Base-by-base conservation (phyloP, 306 rosid genomes). In the Trichosanthes truncata region DNA sequence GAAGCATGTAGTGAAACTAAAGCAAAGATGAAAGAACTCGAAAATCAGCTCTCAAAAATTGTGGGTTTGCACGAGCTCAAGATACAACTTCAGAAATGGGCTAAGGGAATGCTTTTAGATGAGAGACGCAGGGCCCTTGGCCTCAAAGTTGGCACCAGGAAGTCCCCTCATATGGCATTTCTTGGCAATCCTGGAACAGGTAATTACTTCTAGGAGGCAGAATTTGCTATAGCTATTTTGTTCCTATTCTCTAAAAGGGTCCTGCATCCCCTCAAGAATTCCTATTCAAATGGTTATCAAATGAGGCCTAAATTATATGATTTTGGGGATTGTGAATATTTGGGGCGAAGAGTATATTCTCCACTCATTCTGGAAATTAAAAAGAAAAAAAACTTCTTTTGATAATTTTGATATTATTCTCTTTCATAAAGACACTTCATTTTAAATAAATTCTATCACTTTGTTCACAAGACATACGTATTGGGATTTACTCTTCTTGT, bases 131-230 rank as follows among this genome's bases (percentile, higher is more conserved):
- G 93, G 86, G 92, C 98, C 20, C 92, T 93, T 80, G 98, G 98
- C 77, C 89, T 96, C 41, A 92, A 83, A 82, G 94, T 96, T 78
- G 99, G 99, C 76, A 65, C 85, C 18, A 89, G 98, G 84, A 93
- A 90, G 85, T 87, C 98, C 11, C 99, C 99, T 81, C 99, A 96
- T 84, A 91, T 96, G 99, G 99, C 99, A 53, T 96, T 96, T 84
- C 97, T 93, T 63, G 99, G 99, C 63, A 93, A 96, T 86, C 99
- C 99, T 7, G 99, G 98, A 85, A 93, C 99, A 84, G 99, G 98
- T 91, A 83, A 80, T 71, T 77, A 73, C 55, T 14, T 29, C 26
- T 14, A 26, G 77, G 40, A 73, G 59, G 25, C 59, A 25, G 59
- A 73, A 23, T 43, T 43, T n/a, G 35, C n/a, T 6, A 69, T 48